phyloP scores from a whole-genome alignment of 768 basidiomycete genomes.

The Pholiota conissans region DNA sequence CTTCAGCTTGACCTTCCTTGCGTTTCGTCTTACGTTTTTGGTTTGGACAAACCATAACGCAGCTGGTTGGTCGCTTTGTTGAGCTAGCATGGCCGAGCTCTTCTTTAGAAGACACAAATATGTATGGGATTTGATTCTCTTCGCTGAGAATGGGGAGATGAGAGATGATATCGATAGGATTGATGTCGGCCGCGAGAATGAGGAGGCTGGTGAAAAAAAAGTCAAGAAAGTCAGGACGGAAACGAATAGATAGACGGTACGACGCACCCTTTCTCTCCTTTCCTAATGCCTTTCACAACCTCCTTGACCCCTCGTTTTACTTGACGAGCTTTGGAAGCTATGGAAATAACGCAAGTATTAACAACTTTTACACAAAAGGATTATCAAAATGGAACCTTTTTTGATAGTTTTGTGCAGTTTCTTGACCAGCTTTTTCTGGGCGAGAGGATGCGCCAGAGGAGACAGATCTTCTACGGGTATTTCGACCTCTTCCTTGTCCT shows the following conservation, averaged over 20 bases:
- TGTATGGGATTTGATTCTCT: conserved; percentile 88
- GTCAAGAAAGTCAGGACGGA: conserved; percentile 1
- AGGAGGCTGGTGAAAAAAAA: conserved; percentile 59
- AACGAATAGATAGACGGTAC: not conserved
- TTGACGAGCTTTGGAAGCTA: conserved; percentile 92
- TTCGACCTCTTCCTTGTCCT: conserved; percentile 61
- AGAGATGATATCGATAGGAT: conserved; percentile 97
- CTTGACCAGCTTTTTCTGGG: conserved; percentile 90
- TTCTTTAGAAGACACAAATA: conserved; percentile 91
- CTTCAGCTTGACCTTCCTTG: conserved; percentile 59
- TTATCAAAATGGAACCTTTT: conserved; percentile 55
- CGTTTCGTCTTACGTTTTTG: conserved; percentile 69
- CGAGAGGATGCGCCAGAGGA: conserved; percentile 92
- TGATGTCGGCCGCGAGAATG: conserved; percentile 94
- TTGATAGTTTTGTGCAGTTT: conserved; percentile 95
- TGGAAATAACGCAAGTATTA: not conserved
- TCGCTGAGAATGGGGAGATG: conserved; percentile 94
- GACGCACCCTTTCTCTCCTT: conserved; percentile 93
- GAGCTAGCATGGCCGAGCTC: conserved; percentile 94
- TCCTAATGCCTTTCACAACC: conserved; percentile 95
- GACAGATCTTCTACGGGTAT: conserved; percentile 83
- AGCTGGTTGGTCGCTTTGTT: conserved; percentile 97
- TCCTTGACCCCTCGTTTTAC: conserved; percentile 99
- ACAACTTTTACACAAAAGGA: not conserved
- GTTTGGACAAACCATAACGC: conserved; percentile 91